A percentile compares a stretch with the other conserved stretches of the same genome.
Evolutionary conservation across 139 green algal genomes (phyloP).

Genomic region (Chlorella vulgaris): DNA sequence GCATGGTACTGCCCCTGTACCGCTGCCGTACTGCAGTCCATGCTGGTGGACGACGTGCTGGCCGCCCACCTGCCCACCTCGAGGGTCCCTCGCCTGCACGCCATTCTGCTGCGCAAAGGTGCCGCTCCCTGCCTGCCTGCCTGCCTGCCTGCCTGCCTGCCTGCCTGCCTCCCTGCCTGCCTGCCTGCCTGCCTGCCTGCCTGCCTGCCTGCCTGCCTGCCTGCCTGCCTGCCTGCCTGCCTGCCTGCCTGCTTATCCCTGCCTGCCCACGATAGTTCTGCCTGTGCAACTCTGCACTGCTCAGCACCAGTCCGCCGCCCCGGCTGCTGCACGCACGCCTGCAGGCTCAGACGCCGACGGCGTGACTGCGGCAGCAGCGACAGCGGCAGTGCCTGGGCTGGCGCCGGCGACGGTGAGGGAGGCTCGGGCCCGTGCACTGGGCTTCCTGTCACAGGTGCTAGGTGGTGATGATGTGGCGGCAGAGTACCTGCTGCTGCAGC

Average conservation of each 20-base stretch:
- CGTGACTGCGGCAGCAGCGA: not conserved
- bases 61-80: constrained; percentile 62
- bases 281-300: too few species aligned
- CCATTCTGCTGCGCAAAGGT: constrained; percentile 37
- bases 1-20: not conserved
- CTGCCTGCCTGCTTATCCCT: too few species aligned
- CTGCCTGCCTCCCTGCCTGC: not conserved
- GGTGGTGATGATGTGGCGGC: constrained; percentile 75
- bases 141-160: not conserved
- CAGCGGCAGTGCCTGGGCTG: not conserved
- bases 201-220: too few species aligned
- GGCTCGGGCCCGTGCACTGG: constrained; percentile 5
- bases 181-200: too few species aligned
- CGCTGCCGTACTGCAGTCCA: constrained; percentile 5
- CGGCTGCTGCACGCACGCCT: too few species aligned
- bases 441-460: constrained; percentile 51
- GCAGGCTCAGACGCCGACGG: too few species aligned
- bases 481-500: constrained; percentile 76
- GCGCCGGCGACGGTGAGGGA: not conserved
- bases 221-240: too few species aligned
- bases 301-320: too few species aligned
- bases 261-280: too few species aligned
- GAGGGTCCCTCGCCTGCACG: constrained; percentile 62
- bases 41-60: constrained; percentile 43
- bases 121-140: not conserved